Evolutionary conservation across 2,329 filamentous ascomycete species (phyloP).

Genomic region (Periconia digitata): DNA sequence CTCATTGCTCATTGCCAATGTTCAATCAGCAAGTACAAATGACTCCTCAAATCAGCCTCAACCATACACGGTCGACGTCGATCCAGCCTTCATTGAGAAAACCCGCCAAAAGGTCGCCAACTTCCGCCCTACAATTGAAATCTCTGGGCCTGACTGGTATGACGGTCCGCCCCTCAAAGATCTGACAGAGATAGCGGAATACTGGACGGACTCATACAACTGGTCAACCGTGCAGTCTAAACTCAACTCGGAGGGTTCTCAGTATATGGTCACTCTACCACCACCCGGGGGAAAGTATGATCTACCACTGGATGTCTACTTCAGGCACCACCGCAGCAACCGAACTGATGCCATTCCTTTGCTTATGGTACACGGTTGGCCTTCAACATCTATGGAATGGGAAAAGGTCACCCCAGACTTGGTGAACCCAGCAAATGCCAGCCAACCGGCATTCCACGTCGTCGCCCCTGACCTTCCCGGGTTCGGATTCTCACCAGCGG

Average conservation of each 20-base stretch:
- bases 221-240: slow-evolving; percentile 5
- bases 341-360: slow-evolving; percentile 58
- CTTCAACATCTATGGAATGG: slow-evolving; percentile 61
- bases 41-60: not conserved
- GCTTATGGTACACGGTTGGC: slow-evolving; percentile 64
- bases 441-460: slow-evolving; percentile 59
- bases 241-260: slow-evolving; percentile 12
- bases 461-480: slow-evolving; percentile 65
- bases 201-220: slow-evolving; percentile 12
- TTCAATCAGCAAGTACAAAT: not conserved
- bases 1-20: not conserved
- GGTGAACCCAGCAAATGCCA: slow-evolving; percentile 52
- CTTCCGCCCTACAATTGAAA: slow-evolving; percentile 3
- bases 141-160: slow-evolving; percentile 4
- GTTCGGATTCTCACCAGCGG: slow-evolving; percentile 53
- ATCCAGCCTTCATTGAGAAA: slow-evolving; percentile 4
- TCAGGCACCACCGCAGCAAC: slow-evolving; percentile 60
- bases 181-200: slow-evolving; percentile 2
- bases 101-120: slow-evolving; percentile 2
- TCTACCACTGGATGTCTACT: slow-evolving; percentile 47
- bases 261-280: slow-evolving; percentile 8
- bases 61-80: slow-evolving; percentile 6
- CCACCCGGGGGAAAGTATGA: slow-evolving; percentile 5
- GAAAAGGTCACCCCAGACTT: slow-evolving; percentile 55
- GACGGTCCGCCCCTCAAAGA: slow-evolving; percentile 3